These are phyloP conservation scores for Lindgomyces ingoldianus DNA, from an alignment of 495 filamentous ascomycete species.

Conservation along the genomic window DNA sequence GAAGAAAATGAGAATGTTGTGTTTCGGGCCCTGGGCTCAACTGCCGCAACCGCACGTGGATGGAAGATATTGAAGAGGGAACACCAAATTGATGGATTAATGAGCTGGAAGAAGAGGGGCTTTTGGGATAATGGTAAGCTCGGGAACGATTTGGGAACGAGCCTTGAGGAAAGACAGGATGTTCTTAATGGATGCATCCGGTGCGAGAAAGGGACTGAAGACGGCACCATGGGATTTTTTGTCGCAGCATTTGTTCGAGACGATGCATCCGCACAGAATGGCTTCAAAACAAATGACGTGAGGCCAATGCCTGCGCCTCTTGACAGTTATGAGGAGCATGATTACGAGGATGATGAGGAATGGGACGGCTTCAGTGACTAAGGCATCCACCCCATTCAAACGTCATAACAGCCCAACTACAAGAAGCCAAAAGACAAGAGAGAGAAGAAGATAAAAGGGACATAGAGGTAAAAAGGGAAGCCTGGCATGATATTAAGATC, in stretches of 20 bases:
- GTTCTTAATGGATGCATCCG: conserved; percentile 76
- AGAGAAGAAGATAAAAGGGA: too few relatives aligned
- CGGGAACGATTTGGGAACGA: conserved; percentile 17
- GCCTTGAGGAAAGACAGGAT: conserved; percentile 35
- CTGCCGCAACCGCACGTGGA: conserved; percentile 64
- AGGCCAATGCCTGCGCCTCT: neutral
- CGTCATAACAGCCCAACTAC: too few relatives aligned
- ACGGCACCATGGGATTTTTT: conserved; percentile 76
- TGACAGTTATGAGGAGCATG: conserved; percentile 5
- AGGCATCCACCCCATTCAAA: too few relatives aligned
- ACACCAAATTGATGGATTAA: conserved; percentile 70
- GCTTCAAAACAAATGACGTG: neutral
- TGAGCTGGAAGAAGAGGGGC: conserved; percentile 72
- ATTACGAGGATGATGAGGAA: conserved; percentile 45
- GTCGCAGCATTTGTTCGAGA: conserved; percentile 66
- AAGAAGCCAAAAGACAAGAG: too few relatives aligned
- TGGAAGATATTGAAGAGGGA: conserved; percentile 74
- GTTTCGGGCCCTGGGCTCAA: conserved; percentile 62
- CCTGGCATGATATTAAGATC: too few relatives aligned
- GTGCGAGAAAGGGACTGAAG: conserved; percentile 74
- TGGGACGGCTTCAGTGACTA: conserved; percentile 49
- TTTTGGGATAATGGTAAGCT: conserved; percentile 25
- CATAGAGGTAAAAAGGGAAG: too few relatives aligned
- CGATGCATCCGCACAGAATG: conserved; percentile 11
- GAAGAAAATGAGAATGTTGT: conserved; percentile 90